phyloP scores from a whole-genome alignment of 2,329 filamentous ascomycete species.

The Elsinoe necatrix region DNA sequence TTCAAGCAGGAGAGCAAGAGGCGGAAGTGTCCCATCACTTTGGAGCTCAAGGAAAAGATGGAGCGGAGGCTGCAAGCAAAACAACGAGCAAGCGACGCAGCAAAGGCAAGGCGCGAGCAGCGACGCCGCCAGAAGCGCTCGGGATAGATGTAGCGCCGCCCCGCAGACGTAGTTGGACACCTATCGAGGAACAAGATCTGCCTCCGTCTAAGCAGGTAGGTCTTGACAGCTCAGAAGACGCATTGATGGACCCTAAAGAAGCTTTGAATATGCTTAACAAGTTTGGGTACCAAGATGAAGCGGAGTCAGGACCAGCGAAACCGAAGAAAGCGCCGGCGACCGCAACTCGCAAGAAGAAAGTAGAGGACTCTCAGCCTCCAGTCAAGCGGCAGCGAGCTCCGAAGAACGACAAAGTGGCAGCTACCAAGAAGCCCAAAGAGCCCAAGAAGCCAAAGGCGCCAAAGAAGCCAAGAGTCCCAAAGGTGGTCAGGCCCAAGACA shows the following conservation, averaged over 20 bases:
- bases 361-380: neutral
- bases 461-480: conserved; percentile 38
- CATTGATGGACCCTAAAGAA: neutral
- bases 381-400: neutral
- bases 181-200: neutral
- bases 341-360: conserved; percentile 2
- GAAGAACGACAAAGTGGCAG: conserved; percentile 11
- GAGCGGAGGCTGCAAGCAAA: neutral
- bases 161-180: conserved; percentile 9
- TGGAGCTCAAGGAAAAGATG: too few relatives aligned
- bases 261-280: neutral
- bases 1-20: neutral
- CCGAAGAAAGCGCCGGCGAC: neutral
- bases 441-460: conserved; percentile 25
- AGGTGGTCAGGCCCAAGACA: conserved; percentile 49
- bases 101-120: neutral
- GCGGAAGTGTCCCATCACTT: conserved; percentile 9
- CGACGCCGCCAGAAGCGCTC: neutral
- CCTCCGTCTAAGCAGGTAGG: neutral
- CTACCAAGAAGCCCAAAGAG: conserved; percentile 16
- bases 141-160: neutral
- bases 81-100: neutral
- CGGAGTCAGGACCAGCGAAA: neutral
- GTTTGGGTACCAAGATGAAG: neutral
- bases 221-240: neutral